Evolutionary conservation across 192 early-diverging fungal species (phyloP), one percentile per base, ranked within the genome.

Genomic region (Kickxella alabastrina): DNA sequence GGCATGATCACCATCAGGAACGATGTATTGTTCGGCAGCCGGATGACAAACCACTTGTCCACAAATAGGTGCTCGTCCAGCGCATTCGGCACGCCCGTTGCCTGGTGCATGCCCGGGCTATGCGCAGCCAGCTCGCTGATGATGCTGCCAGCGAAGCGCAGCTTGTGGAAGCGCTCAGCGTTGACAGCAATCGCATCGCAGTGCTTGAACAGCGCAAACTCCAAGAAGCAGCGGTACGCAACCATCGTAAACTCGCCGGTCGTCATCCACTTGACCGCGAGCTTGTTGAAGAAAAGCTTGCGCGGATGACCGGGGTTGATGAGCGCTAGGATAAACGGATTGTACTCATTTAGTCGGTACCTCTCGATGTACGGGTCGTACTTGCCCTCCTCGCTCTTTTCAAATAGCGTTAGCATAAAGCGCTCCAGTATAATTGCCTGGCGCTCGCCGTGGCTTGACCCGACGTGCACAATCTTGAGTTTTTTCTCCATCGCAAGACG

Each of bases 191-290:
- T 63, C n/a, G 74, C 74, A 25, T 71, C 55, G 45, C 74, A 71
- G 40, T 54, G 64, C 21, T 59, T 59, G 45, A 77, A 77, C 21
- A 77, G 74, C 27, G 74, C 68, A 50, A 63, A 65, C 51, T 77
- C 74, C 9, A 77, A 44, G 41, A 77, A 77, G 48, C 62, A 71
- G 27, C 74, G 62, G 34, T 71, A 62, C 0, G 68, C 74, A 6
- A 77, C 74, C 25, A 54, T 69, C 6, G 74, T 70, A 18, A 77
- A 77, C 54, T 77, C 74, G 49, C 74, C 74, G 1, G 74, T 66
- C 3, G 68, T 54, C 68, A 77, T 53, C 74, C 74, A 77, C 10
- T 57, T 44, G 0, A 58, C 57, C 13, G 72, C 36, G 34, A 65
- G 58, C 44, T 58, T 44, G 56, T 47, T 77, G 52, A 70, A 77